phyloP scores from a whole-genome alignment of 2,329 filamentous ascomycete genomes.

The Moelleriella libera region DNA sequence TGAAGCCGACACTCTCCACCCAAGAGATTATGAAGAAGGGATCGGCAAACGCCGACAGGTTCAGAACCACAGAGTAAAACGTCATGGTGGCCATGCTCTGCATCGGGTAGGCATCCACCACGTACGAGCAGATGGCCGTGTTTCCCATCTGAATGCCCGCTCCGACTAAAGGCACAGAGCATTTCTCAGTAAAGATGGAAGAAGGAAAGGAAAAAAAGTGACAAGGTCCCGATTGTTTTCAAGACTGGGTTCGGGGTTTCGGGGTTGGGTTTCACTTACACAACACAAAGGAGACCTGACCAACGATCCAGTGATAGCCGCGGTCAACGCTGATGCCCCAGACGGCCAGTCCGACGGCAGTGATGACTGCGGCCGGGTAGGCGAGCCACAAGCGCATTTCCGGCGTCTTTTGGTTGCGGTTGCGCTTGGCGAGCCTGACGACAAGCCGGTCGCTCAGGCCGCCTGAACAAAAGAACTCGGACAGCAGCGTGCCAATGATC shows the following conservation, averaged over 20 bases:
- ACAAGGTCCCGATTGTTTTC: neutral
- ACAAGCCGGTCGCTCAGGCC: slow-evolving; percentile 36
- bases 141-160: slow-evolving; percentile 43
- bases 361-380: slow-evolving; percentile 35
- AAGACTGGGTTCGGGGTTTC: too few species aligned
- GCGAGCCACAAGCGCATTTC: slow-evolving; percentile 43
- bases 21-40: slow-evolving; percentile 36
- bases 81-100: slow-evolving; percentile 39
- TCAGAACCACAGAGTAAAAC: slow-evolving; percentile 39
- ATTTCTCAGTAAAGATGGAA: neutral
- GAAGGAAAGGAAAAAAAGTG: neutral
- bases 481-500: slow-evolving; percentile 35
- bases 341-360: slow-evolving; percentile 32
- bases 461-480: slow-evolving; percentile 31
- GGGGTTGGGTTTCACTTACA: slow-evolving; percentile 16
- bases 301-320: slow-evolving; percentile 40
- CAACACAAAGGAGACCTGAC: slow-evolving; percentile 39
- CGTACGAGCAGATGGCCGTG: slow-evolving; percentile 34
- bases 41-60: slow-evolving; percentile 30
- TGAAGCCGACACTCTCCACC: slow-evolving; percentile 29
- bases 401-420: slow-evolving; percentile 26
- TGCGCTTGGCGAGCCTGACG: slow-evolving; percentile 26
- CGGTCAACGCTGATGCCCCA: slow-evolving; percentile 41
- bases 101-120: slow-evolving; percentile 40
- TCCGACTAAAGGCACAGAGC: slow-evolving; percentile 21